These are phyloP conservation scores for Eucalyptus curtisii DNA, from an alignment of 345 rosid genomes.

Conservation along the genomic window DNA sequence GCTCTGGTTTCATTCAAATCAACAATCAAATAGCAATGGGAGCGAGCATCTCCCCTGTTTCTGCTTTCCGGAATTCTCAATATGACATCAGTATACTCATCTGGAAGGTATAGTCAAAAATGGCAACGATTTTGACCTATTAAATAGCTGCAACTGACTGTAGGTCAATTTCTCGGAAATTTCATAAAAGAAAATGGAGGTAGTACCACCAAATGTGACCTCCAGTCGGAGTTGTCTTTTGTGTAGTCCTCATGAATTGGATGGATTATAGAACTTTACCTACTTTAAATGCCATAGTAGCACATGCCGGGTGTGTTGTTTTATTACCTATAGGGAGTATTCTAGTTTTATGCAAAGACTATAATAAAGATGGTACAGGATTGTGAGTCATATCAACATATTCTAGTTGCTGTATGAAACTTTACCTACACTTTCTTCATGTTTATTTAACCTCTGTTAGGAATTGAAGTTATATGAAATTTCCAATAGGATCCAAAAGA, in stretches of 20 bases:
- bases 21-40: conserved; percentile 96
- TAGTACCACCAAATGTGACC: conserved; percentile 8
- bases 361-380: neutral
- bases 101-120: conserved; percentile 66
- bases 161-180: neutral
- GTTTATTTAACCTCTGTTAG: neutral
- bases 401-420: neutral
- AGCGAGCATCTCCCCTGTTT: conserved; percentile 92
- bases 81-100: conserved; percentile 94
- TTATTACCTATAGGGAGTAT: neutral
- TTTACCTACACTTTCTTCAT: neutral
- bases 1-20: conserved; percentile 93
- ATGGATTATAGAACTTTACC: neutral
- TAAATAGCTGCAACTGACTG: neutral
- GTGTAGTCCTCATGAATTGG: neutral
- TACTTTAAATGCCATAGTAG: neutral
- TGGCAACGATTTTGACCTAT: neutral
- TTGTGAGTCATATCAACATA: neutral
- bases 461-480: neutral
- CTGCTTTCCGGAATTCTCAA: conserved; percentile 72
- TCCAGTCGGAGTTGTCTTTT: conserved; percentile 12
- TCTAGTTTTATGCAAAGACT: neutral
- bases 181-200: neutral
- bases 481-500: conserved; percentile 71
- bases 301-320: neutral